Evolutionary conservation across 441 rosid genomes (phyloP).

Genomic region (Biscutella laevigata): DNA sequence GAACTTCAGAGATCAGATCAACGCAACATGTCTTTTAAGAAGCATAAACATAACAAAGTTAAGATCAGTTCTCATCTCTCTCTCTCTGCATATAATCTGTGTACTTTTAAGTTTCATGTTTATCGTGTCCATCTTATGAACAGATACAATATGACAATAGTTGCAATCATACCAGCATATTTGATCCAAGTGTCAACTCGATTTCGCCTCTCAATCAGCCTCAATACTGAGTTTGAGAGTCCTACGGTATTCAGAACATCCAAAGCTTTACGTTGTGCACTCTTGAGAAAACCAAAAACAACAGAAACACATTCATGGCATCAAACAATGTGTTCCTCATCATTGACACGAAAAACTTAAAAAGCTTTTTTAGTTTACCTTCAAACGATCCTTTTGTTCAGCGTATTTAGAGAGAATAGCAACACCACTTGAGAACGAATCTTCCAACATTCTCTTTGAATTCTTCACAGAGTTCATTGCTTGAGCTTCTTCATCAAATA

Average conservation of each 20-base stretch:
- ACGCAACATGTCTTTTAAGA: no score
- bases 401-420: slow-evolving; percentile 80
- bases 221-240: slow-evolving; percentile 79
- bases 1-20: no score
- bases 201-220: slow-evolving; percentile 87
- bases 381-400: slow-evolving; percentile 81
- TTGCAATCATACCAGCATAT: slow-evolving; percentile 65
- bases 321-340: no score
- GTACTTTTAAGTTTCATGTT: neutral
- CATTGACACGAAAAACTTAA: no score
- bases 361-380: slow-evolving; percentile 36
- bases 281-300: slow-evolving; percentile 29
- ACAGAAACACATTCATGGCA: neutral
- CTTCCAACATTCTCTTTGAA: slow-evolving; percentile 78
- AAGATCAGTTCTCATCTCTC: no score
- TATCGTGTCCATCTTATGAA: slow-evolving; percentile 61
- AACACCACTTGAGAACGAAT: slow-evolving; percentile 66
- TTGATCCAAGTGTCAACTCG: slow-evolving; percentile 88
- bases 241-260: slow-evolving; percentile 92
- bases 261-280: slow-evolving; percentile 87
- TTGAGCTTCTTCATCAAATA: slow-evolving; percentile 92
- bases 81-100: no score
- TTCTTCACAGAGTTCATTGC: slow-evolving; percentile 80
- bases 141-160: slow-evolving; percentile 48
- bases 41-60: no score